phyloP scores from a whole-genome alignment of 176 grass and related monocot species.

The Musa troglodytarum region DNA sequence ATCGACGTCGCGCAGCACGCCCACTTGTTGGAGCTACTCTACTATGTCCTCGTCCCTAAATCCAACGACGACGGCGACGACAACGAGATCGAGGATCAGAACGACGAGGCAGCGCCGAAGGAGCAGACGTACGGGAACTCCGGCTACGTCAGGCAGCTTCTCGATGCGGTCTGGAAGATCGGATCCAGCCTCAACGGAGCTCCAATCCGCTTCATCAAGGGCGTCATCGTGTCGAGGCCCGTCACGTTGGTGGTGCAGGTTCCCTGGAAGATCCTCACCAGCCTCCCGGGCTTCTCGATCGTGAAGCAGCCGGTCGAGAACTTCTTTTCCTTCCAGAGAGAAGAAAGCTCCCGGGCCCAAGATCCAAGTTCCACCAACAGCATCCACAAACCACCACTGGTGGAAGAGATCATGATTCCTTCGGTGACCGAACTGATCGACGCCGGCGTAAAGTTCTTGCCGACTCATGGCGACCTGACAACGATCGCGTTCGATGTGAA shows the following conservation, averaged over 20 bases:
- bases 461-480: conserved; percentile 44
- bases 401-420: conserved; percentile 92
- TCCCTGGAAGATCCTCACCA: conserved; percentile 75
- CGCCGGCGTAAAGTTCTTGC: conserved; percentile 43
- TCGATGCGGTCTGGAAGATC: conserved; percentile 30
- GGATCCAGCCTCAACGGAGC: conserved; percentile 32
- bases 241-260: conserved; percentile 41
- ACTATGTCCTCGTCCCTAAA: conserved; percentile 47
- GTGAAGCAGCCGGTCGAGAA: conserved; percentile 43
- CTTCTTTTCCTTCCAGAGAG: conserved; percentile 30
- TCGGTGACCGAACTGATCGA: conserved; percentile 49
- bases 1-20: conserved; percentile 40
- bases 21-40: conserved; percentile 73
- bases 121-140: conserved; percentile 10
- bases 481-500: conserved; percentile 51
- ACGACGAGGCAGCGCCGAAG: neutral
- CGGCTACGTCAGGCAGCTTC: conserved; percentile 41
- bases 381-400: conserved; percentile 43
- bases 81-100: conserved; percentile 43
- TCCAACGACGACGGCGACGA: conserved; percentile 28
- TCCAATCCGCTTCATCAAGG: conserved; percentile 38
- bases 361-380: conserved; percentile 12
- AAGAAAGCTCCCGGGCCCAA: conserved; percentile 13
- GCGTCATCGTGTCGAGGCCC: conserved; percentile 32
- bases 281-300: conserved; percentile 49